Evolutionary conservation across 2,329 filamentous ascomycete species (phyloP).

Genomic region (Arachnomyces sp.): DNA sequence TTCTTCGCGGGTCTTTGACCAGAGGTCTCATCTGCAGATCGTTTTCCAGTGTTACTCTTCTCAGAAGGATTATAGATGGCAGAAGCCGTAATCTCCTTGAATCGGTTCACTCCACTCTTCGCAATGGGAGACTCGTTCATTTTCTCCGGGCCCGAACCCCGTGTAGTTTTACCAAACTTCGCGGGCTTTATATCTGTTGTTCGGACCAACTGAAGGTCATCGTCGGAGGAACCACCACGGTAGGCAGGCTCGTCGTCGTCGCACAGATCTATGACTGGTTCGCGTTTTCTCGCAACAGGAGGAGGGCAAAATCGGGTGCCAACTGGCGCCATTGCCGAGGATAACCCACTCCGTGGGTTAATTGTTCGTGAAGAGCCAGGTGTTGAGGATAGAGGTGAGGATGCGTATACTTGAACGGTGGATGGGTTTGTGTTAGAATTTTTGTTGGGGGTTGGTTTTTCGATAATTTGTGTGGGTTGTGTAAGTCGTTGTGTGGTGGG

Average conservation of each 20-base stretch:
- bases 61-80: slow-evolving; percentile 35
- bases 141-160: slow-evolving; percentile 29
- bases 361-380: slow-evolving; percentile 31
- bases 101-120: slow-evolving; percentile 24
- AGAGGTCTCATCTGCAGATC: slow-evolving; percentile 38
- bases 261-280: slow-evolving; percentile 41
- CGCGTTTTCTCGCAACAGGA: slow-evolving; percentile 29
- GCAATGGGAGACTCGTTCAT: slow-evolving; percentile 35
- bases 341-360: slow-evolving; percentile 31
- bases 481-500: slow-evolving; percentile 46
- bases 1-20: slow-evolving; percentile 32
- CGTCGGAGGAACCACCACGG: slow-evolving; percentile 57
- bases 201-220: slow-evolving; percentile 38
- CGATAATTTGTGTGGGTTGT: slow-evolving; percentile 56
- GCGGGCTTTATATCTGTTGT: slow-evolving; percentile 55
- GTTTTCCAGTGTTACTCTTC: slow-evolving; percentile 22
- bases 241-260: slow-evolving; percentile 52
- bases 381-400: slow-evolving; percentile 62
- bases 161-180: slow-evolving; percentile 43
- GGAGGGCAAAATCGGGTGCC: slow-evolving; percentile 63
- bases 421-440: slow-evolving; percentile 26
- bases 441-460: slow-evolving; percentile 27
- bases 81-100: slow-evolving; percentile 38
- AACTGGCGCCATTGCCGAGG: slow-evolving; percentile 65
- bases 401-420: slow-evolving; percentile 76